Base-by-base conservation (phyloP, 768 basidiomycete species). In the Sporobolomyces roseus region DNA sequence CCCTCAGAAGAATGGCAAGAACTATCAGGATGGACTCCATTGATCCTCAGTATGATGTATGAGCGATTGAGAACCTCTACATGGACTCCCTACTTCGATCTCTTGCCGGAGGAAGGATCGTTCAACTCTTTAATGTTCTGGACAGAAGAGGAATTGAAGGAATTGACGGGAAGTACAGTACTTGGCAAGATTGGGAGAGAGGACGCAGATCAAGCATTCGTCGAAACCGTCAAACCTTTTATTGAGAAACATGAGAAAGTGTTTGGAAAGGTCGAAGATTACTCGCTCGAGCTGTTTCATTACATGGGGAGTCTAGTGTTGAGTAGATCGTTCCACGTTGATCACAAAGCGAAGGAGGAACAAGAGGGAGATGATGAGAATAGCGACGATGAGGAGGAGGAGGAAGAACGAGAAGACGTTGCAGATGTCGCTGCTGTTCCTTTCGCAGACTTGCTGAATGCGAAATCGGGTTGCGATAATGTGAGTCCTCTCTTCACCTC, bases 71-170 rank as follows among this genome's bases (percentile, higher is more conserved):
- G 61, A 86, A 1, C 64, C 80, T 52, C 33, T 19, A 85, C 80
- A 61, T 90, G 91, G 92, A 75, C 77, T 8, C 81, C 81, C 14
- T 94, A 93, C 79, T 81, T 93, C 17, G 89, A 79, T 32, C 83
- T 83, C 21, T 82, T 97, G 67, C 93, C 93, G 3, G 27, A 45
- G n/a, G 14, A 51, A 0, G 81, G 75, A 17, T 68, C 73, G 17
- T 97, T 98, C 76, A 83, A 88, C 72, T 93, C 93, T 0, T 91
- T 92, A 1, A 97, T 99, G 90, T 93, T 97, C 76, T 98, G 96
- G 96, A 80, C 77, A 49, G 82, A 84, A 4, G 83, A 82, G 3
- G 91, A 96, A 61, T 79, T 93, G 14, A 78, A 80, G 30, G 87
- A 90, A 71, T 82, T 99, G 19, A 80, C 81, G 65, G 96, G 92